Conservation (phyloP, 352 stramenopile genomes). For the Phytopythium aichiense region DNA sequence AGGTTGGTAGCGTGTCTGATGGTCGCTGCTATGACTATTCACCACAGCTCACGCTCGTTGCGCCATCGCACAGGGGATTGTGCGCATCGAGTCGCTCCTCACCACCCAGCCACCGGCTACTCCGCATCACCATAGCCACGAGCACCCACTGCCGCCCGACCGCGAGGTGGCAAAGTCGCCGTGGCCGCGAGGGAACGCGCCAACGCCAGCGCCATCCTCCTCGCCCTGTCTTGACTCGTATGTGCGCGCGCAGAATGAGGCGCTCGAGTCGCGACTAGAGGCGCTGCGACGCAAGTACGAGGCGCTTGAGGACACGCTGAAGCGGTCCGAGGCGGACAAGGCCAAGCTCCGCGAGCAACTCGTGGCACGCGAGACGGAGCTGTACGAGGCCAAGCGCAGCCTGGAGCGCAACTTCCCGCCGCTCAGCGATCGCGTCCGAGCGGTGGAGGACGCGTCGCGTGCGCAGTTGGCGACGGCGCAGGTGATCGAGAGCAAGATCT, state of each 20-base stretch:
- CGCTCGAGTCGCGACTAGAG: constrained; percentile 21
- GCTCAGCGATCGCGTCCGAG: constrained; percentile 22
- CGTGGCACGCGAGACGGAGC: constrained; percentile 38
- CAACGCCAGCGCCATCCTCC: neutral
- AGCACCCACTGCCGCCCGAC: neutral
- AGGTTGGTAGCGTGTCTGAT: neutral
- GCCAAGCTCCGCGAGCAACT: constrained; percentile 35
- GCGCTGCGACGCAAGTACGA: constrained; percentile 19
- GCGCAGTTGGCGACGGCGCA: constrained; percentile 24
- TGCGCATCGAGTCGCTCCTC: constrained; percentile 28
- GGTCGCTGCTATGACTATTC: neutral
- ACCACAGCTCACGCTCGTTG: neutral
- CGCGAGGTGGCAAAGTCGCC: neutral
- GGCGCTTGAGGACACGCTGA: constrained; percentile 25
- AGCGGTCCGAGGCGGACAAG: constrained; percentile 25
- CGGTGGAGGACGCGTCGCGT: constrained; percentile 31
- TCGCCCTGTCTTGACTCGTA: constrained; percentile 15
- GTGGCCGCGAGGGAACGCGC: neutral
- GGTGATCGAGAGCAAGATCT: constrained; percentile 57
- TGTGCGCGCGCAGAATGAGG: constrained; percentile 24
- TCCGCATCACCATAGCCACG: neutral
- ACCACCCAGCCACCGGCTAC: constrained; percentile 17
- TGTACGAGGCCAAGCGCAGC: constrained; percentile 29
- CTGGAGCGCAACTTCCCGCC: constrained; percentile 19
- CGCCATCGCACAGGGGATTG: constrained; percentile 9